Conservation (phyloP, 1,139 yeast species). For the Sugiyamaella novakii region DNA sequence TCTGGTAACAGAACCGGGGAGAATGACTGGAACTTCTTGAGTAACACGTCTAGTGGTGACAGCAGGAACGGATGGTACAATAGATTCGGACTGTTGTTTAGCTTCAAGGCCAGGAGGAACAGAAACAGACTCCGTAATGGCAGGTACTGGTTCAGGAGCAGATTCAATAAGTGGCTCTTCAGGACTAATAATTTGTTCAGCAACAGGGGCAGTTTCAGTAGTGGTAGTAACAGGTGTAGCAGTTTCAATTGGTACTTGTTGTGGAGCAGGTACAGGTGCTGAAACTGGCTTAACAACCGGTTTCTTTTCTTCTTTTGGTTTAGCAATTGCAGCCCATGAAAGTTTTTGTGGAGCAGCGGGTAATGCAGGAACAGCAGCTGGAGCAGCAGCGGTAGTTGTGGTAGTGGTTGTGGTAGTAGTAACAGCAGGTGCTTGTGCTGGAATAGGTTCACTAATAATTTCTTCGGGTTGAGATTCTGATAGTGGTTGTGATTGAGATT, state of each 20-base stretch:
- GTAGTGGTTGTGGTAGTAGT: slow-evolving; percentile 18
- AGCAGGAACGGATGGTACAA: slow-evolving; percentile 15
- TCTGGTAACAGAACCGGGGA: slow-evolving; percentile 52
- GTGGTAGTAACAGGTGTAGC: background rate
- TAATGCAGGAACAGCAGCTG: slow-evolving; percentile 11
- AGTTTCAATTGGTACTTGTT: background rate
- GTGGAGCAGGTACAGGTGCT: background rate
- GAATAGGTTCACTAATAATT: slow-evolving; percentile 3
- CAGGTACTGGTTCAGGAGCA: slow-evolving; percentile 23
- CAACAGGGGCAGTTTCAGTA: background rate
- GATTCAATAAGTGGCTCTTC: slow-evolving; percentile 18
- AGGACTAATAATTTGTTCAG: background rate
- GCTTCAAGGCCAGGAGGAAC: slow-evolving; percentile 24
- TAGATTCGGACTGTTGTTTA: slow-evolving; percentile 4
- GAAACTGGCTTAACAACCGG: slow-evolving; percentile 19
- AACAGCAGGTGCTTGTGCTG: slow-evolving; percentile 10
- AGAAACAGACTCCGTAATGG: slow-evolving; percentile 20
- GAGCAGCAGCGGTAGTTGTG: slow-evolving; percentile 5
- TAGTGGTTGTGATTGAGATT: slow-evolving; percentile 12
- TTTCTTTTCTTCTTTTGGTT: slow-evolving; percentile 23
- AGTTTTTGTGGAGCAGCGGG: slow-evolving; percentile 28
- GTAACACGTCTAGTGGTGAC: slow-evolving; percentile 23
- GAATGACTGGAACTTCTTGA: slow-evolving; percentile 62
- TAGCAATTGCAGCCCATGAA: slow-evolving; percentile 49
- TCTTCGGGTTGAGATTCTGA: slow-evolving; percentile 11